Percentiles rank a stretch among this genome's conserved stretches.
These are phyloP conservation scores for Ustanciosporium gigantosporum DNA, from an alignment of 1,284 basidiomycete species.

Conservation along the genomic window DNA sequence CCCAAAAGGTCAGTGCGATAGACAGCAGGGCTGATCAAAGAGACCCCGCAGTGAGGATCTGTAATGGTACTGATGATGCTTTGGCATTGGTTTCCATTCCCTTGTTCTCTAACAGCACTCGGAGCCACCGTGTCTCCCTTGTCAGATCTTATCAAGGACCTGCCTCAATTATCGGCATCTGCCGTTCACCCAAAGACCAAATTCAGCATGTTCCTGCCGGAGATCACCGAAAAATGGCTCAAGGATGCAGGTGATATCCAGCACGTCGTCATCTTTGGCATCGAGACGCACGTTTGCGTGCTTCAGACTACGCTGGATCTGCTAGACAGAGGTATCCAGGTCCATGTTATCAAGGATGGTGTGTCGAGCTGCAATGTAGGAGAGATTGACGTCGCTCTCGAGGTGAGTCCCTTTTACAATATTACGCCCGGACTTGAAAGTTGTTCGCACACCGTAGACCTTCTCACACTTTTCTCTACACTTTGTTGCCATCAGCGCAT, in stretches of 20 bases:
- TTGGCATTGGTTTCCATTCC: neutral
- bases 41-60: neutral
- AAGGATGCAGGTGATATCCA: slow-evolving; percentile 63
- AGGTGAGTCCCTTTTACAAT: slow-evolving; percentile 63
- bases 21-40: too few relatives aligned
- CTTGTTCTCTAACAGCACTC: slow-evolving; percentile 70
- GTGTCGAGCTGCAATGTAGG: slow-evolving; percentile 75
- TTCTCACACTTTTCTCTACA: neutral
- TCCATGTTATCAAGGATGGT: slow-evolving; percentile 78
- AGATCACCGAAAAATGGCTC: slow-evolving; percentile 67
- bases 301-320: slow-evolving; percentile 78
- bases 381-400: slow-evolving; percentile 64
- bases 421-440: neutral
- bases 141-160: slow-evolving; percentile 64
- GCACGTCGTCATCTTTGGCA: slow-evolving; percentile 78
- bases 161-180: slow-evolving; percentile 68
- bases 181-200: slow-evolving; percentile 72
- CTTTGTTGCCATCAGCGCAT: slow-evolving; percentile 63
- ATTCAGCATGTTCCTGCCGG: slow-evolving; percentile 80
- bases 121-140: slow-evolving; percentile 73
- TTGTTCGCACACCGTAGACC: neutral
- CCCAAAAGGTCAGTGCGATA: slow-evolving; percentile 73
- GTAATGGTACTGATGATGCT: neutral
- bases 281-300: slow-evolving; percentile 86
- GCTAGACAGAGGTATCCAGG: slow-evolving; percentile 66